Conservation (phyloP, 306 rosid genomes). For the Mimosa bimucronata region DNA sequence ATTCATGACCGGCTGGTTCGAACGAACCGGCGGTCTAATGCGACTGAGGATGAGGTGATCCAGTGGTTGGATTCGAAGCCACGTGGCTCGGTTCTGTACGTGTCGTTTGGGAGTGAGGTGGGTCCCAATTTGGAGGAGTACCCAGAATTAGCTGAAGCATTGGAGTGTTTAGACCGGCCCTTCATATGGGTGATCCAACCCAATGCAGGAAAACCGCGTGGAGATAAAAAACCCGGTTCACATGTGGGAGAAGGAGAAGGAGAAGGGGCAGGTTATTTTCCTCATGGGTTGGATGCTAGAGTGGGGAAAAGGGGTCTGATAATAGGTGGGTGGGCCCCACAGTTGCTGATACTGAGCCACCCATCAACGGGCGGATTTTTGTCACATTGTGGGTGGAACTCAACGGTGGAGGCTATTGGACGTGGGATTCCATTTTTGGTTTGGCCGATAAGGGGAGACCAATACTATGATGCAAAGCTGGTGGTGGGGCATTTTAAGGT, state of each 20-base stretch:
- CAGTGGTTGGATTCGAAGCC: slow-evolving; percentile 64
- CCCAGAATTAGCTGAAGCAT: slow-evolving; percentile 40
- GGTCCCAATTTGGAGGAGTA: slow-evolving; percentile 56
- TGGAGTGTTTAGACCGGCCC: slow-evolving; percentile 42
- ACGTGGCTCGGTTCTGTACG: slow-evolving; percentile 54
- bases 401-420: slow-evolving; percentile 64
- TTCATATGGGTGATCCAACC: slow-evolving; percentile 69
- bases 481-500: slow-evolving; percentile 52
- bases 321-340: slow-evolving; percentile 80
- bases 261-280: slow-evolving; percentile 51
- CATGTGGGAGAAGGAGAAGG: slow-evolving; percentile 14
- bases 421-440: slow-evolving; percentile 65
- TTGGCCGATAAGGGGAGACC: slow-evolving; percentile 79
- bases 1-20: slow-evolving; percentile 50
- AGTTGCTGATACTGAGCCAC: slow-evolving; percentile 69
- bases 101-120: slow-evolving; percentile 61
- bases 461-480: slow-evolving; percentile 50
- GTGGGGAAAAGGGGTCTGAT: slow-evolving; percentile 65
- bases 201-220: slow-evolving; percentile 48
- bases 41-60: slow-evolving; percentile 55
- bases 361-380: slow-evolving; percentile 74
- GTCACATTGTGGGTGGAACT: slow-evolving; percentile 82
- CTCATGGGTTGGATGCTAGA: slow-evolving; percentile 44
- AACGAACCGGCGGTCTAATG: slow-evolving; percentile 40
- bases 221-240: not conserved